phyloP scores from a whole-genome alignment of 768 basidiomycete species.

The Sarcomyxa edulis region DNA sequence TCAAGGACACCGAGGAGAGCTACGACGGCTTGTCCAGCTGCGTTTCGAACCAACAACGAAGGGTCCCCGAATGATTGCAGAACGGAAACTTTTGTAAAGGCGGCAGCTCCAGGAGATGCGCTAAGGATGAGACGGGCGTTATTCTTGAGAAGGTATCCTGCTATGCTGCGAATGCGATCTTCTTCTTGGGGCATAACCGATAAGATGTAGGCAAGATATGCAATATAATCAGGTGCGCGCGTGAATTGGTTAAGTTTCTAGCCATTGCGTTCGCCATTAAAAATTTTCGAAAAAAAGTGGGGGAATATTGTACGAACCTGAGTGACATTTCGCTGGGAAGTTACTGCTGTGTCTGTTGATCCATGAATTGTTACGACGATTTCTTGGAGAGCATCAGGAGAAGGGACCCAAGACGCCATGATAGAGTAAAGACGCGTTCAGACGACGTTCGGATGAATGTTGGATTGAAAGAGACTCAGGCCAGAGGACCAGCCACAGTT shows the following conservation, averaged over 20 bases:
- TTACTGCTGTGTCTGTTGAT: constrained; percentile 74
- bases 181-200: constrained; percentile 76
- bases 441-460: too few species aligned
- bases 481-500: constrained; percentile 14
- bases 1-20: constrained; percentile 84
- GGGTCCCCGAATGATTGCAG: constrained; percentile 78
- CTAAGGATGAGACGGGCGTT: constrained; percentile 76
- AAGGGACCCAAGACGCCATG: constrained; percentile 80
- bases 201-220: constrained; percentile 93
- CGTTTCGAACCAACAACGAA: constrained; percentile 87
- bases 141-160: constrained; percentile 96
- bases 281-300: constrained; percentile 12
- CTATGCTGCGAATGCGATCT: constrained; percentile 91
- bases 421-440: constrained; percentile 35
- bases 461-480: constrained; percentile 13
- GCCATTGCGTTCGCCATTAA: constrained; percentile 14
- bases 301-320: constrained; percentile 55
- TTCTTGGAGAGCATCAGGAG: constrained; percentile 83
- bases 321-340: constrained; percentile 77
- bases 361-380: constrained; percentile 89
- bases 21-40: constrained; percentile 90
- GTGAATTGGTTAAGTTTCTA: constrained; percentile 88
- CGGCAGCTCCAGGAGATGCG: constrained; percentile 57
- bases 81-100: constrained; percentile 71
- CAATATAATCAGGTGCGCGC: constrained; percentile 88